These are phyloP conservation scores for Limonium bicolor DNA, from an alignment of 148 eudicot genomes.

Conservation along the genomic window DNA sequence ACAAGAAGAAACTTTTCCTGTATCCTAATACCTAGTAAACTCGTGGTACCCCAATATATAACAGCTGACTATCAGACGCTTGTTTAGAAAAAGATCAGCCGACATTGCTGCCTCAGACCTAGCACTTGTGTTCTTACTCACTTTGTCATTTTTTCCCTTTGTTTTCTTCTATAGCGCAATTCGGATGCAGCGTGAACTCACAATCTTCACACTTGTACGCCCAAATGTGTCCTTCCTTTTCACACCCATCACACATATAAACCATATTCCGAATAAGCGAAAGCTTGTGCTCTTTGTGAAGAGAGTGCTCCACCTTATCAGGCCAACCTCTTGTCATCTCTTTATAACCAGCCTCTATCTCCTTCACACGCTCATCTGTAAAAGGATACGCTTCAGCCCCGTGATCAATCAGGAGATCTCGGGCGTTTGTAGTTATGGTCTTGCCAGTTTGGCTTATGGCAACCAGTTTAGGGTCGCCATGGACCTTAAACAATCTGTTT, in stretches of 20 bases:
- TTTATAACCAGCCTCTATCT: slow-evolving; percentile 27
- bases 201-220: slow-evolving; percentile 46
- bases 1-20: no score
- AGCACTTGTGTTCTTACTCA: no score
- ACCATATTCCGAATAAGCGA: slow-evolving; percentile 18
- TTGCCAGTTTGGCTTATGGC: slow-evolving; percentile 44
- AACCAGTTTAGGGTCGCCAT: slow-evolving; percentile 40
- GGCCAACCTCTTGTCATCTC: slow-evolving; percentile 56
- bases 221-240: slow-evolving; percentile 37
- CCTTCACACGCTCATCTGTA: slow-evolving; percentile 36
- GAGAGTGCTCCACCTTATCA: slow-evolving; percentile 21
- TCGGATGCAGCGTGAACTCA: slow-evolving; percentile 51
- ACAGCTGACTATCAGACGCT: no score
- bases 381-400: slow-evolving; percentile 63
- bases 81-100: no score
- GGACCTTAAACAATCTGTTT: slow-evolving; percentile 34
- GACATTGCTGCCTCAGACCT: no score
- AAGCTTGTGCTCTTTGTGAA: slow-evolving; percentile 46
- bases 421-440: slow-evolving; percentile 36
- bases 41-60: no score
- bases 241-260: slow-evolving; percentile 39
- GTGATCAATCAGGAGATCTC: slow-evolving; percentile 27
- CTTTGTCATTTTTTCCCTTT: slow-evolving; percentile 7
- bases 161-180: slow-evolving; percentile 38
- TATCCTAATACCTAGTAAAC: no score